phyloP scores from a whole-genome alignment of 306 rosid species.

The Cucumis melo region DNA sequence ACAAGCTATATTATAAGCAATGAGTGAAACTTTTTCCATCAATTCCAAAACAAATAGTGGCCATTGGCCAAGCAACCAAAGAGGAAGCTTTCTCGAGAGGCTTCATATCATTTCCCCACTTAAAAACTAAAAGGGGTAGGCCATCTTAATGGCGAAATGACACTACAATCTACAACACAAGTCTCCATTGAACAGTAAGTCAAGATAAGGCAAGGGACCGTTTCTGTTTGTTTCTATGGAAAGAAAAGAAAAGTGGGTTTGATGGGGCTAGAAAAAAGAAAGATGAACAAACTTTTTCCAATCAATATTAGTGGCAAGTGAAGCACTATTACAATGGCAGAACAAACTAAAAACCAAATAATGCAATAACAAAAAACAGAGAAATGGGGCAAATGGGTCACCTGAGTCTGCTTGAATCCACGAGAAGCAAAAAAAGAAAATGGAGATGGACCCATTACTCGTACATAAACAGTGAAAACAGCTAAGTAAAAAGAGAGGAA shows the following conservation, averaged over 20 bases:
- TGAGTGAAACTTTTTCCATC: not conserved
- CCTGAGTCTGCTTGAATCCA: slow-evolving; percentile 2
- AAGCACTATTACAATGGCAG: not conserved
- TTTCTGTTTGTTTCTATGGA: slow-evolving; percentile 2
- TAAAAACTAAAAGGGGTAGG: not conserved
- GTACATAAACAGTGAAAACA: not conserved
- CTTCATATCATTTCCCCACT: not conserved
- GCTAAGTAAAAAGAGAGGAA: not conserved
- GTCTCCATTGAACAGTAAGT: not conserved
- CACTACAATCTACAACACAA: not conserved
- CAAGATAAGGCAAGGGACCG: slow-evolving; percentile 4
- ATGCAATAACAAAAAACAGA: not conserved
- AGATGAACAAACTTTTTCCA: not conserved
- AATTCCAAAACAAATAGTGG: not conserved
- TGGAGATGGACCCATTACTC: not conserved
- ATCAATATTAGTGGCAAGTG: not conserved
- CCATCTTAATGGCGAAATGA: slow-evolving; percentile 2
- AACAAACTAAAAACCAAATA: not conserved
- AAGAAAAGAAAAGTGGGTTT: not conserved
- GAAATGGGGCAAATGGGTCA: not conserved
- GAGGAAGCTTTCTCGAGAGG: not conserved
- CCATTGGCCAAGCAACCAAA: slow-evolving; percentile 1
- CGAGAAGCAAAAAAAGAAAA: not conserved
- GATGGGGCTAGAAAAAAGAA: slow-evolving; percentile 3
- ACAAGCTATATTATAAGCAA: not conserved